Evolutionary conservation across 164 flowering plant species (phyloP).

Genomic region (Aristolochia fimbriata): DNA sequence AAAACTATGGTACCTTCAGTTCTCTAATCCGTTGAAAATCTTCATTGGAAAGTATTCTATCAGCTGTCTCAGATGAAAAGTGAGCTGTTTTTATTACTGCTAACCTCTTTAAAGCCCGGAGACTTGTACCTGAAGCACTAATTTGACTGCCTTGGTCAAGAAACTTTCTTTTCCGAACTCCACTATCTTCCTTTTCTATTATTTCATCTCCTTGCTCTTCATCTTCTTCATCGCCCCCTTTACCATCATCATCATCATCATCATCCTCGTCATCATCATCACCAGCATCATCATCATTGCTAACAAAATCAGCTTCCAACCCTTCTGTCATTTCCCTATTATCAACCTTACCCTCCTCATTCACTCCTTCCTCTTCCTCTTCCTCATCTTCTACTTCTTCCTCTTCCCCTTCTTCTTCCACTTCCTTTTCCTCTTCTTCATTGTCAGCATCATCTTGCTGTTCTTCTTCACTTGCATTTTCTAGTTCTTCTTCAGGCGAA

Average conservation of each 20-base stretch:
- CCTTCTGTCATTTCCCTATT: constrained; percentile 13
- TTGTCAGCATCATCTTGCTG: constrained; percentile 12
- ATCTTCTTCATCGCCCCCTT: constrained; percentile 16
- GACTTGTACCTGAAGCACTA: constrained; percentile 57
- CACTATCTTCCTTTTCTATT: constrained; percentile 14
- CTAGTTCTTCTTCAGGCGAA: neutral
- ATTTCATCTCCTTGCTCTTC: constrained; percentile 14
- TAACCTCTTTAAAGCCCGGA: constrained; percentile 66
- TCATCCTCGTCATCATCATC: constrained; percentile 11
- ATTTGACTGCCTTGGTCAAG: constrained; percentile 46
- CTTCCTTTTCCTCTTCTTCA: constrained; percentile 7
- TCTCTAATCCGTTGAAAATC: constrained; percentile 77
- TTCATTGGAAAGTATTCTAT: constrained; percentile 80
- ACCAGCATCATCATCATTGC: constrained; percentile 7
- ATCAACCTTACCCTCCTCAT: constrained; percentile 11
- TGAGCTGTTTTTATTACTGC: constrained; percentile 30
- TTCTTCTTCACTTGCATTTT: neutral
- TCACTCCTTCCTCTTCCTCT: constrained; percentile 11
- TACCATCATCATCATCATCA: constrained; percentile 12
- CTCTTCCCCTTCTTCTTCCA: constrained; percentile 8
- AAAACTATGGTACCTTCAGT: constrained; percentile 39
- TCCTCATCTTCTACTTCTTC: constrained; percentile 12
- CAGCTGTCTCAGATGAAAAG: constrained; percentile 24
- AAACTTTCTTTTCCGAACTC: constrained; percentile 52
- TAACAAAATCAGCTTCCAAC: neutral